Evolutionary conservation across 148 eudicot genomes (phyloP).

Genomic region (Rhododendron ovatum): DNA sequence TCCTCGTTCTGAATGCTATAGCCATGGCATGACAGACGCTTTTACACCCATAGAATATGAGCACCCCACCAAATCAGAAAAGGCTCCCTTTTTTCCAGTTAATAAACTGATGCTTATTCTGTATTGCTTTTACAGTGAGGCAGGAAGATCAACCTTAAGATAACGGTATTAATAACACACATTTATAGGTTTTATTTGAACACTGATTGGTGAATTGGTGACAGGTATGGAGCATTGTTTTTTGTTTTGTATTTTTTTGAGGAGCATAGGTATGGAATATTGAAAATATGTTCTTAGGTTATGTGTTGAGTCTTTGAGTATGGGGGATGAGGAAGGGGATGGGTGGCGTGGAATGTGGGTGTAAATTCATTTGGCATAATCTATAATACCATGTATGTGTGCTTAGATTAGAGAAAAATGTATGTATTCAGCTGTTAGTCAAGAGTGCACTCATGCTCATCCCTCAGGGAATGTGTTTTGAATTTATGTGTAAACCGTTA

Average conservation of each 20-base stretch:
- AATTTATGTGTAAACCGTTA: too few species aligned
- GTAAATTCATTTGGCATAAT: neutral
- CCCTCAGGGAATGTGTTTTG: neutral
- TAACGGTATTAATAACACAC: too few species aligned
- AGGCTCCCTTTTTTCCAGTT: neutral
- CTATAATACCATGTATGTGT: neutral
- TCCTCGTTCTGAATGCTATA: constrained; percentile 64
- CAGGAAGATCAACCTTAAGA: neutral
- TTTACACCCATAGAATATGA: constrained; percentile 78
- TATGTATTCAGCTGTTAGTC: neutral
- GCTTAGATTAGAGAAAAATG: neutral
- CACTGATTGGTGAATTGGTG: neutral
- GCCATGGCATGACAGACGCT: constrained; percentile 59
- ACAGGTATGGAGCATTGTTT: neutral
- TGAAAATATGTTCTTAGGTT: neutral
- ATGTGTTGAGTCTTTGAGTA: neutral
- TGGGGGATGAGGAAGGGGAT: neutral
- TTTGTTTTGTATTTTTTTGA: too few species aligned
- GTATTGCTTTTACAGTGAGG: neutral
- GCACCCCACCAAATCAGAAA: constrained; percentile 16
- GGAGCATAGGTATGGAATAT: neutral
- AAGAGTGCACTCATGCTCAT: neutral
- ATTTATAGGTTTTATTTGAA: neutral
- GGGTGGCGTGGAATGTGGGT: neutral
- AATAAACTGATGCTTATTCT: neutral